phyloP scores from a whole-genome alignment of 345 rosid species.

The Cardamine chenopodiifolia region DNA sequence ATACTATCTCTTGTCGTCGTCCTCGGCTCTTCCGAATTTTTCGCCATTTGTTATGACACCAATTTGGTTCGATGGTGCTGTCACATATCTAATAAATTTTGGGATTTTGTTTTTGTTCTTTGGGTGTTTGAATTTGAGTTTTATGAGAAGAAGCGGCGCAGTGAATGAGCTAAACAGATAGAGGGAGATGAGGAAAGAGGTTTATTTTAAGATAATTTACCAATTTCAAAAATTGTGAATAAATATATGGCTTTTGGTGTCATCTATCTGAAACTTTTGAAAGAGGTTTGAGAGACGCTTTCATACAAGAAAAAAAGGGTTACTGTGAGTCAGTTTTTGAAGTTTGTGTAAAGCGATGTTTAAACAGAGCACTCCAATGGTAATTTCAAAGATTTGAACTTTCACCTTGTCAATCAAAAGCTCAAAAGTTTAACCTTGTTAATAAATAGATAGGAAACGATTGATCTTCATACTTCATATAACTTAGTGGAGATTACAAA shows the following conservation, averaged over 20 bases:
- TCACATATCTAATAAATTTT: background rate
- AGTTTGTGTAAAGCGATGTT: background rate
- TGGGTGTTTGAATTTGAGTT: no score
- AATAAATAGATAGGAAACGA: slow-evolving; percentile 13
- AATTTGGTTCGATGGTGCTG: background rate
- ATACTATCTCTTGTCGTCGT: slow-evolving; percentile 58
- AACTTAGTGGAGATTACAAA: slow-evolving; percentile 9
- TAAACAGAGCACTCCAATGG: background rate
- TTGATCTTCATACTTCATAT: slow-evolving; percentile 6
- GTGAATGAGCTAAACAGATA: background rate
- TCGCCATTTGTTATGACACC: slow-evolving; percentile 13
- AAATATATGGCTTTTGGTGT: no score
- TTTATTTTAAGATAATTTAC: no score
- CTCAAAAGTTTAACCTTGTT: background rate
- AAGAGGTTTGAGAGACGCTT: background rate
- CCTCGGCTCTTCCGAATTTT: slow-evolving; percentile 22
- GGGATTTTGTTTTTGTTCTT: background rate
- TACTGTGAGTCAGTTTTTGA: background rate
- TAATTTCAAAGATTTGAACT: background rate
- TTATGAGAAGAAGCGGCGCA: background rate
- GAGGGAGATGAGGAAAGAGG: background rate
- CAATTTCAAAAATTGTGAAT: no score
- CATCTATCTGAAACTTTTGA: no score
- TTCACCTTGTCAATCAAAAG: background rate
- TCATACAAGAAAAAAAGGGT: no score